phyloP scores from a whole-genome alignment of 345 rosid species.

The Brassica cretica region DNA sequence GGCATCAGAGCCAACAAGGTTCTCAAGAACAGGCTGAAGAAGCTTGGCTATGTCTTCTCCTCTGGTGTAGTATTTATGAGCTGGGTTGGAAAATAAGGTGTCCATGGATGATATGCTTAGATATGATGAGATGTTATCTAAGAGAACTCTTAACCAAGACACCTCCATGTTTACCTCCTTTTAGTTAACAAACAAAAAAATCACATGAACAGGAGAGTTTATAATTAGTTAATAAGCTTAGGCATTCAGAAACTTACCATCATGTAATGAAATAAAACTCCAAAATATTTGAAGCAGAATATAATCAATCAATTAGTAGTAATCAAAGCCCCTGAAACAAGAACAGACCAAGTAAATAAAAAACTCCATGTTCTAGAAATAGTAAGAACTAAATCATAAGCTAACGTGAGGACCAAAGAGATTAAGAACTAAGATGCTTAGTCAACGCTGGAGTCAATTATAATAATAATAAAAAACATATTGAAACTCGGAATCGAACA shows the following conservation, averaged over 20 bases:
- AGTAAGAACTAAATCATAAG: neutral
- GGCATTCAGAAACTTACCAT: conserved; percentile 18
- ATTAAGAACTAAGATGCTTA: neutral
- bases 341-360: neutral
- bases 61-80: conserved; percentile 58
- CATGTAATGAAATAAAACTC: conserved; percentile 4
- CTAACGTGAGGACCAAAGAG: neutral
- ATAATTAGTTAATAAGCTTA: neutral
- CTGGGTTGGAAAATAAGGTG: conserved; percentile 55
- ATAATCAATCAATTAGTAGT: neutral
- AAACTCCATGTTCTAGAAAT: neutral
- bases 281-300: neutral
- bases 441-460: conserved; percentile 29
- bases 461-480: neutral
- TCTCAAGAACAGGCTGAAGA: conserved; percentile 78
- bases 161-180: conserved; percentile 70
- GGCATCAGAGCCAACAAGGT: conserved; percentile 61
- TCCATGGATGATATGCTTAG: conserved; percentile 57
- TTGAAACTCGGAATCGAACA: conserved; percentile 7
- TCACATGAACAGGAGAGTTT: neutral
- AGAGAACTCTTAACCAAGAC: conserved; percentile 71
- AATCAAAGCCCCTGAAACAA: neutral
- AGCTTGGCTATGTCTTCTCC: conserved; percentile 72
- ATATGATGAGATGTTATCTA: conserved; percentile 57
- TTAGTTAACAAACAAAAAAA: neutral